These are phyloP conservation scores for Hamigera avellanea DNA, from an alignment of 495 filamentous ascomycete genomes.

Conservation along the genomic window DNA sequence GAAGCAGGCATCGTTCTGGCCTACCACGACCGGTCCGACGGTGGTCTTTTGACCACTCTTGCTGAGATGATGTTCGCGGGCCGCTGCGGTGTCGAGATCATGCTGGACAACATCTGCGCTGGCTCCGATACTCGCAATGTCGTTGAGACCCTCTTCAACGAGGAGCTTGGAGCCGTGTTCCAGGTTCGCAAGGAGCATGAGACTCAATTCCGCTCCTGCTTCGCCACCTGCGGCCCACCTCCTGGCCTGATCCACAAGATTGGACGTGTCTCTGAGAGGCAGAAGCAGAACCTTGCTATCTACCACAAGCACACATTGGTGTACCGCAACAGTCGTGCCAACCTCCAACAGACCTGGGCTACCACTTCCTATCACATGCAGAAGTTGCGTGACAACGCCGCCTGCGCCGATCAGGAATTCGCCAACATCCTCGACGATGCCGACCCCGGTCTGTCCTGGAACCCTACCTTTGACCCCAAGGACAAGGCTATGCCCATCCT, in stretches of 20 bases:
- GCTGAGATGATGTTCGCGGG: slow-evolving; percentile 98
- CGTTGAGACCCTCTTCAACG: slow-evolving; percentile 77
- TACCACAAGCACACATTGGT: slow-evolving; percentile 55
- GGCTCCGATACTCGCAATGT: slow-evolving; percentile 47
- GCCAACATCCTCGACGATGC: slow-evolving; percentile 60
- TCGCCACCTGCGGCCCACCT: slow-evolving; percentile 85
- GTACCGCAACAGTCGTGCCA: slow-evolving; percentile 53
- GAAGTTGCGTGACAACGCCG: slow-evolving; percentile 75
- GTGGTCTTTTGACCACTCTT: slow-evolving; percentile 83
- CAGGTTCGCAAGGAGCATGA: slow-evolving; percentile 80
- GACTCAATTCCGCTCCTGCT: slow-evolving; percentile 75
- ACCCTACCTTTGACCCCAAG: slow-evolving; percentile 68
- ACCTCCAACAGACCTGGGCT: slow-evolving; percentile 82
- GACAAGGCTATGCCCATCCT: slow-evolving; percentile 62
- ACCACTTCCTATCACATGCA: slow-evolving; percentile 87
- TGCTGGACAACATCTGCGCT: slow-evolving; percentile 59
- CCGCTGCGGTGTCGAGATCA: slow-evolving; percentile 76
- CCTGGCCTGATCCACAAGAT: slow-evolving; percentile 70
- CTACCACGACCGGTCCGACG: slow-evolving; percentile 91
- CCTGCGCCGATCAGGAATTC: slow-evolving; percentile 79
- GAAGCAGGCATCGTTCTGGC: slow-evolving; percentile 80
- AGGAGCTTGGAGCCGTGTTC: slow-evolving; percentile 96
- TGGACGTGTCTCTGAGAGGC: slow-evolving; percentile 52
- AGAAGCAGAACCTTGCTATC: slow-evolving; percentile 73
- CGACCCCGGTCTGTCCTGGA: slow-evolving; percentile 80